Base-by-base conservation (phyloP, 495 filamentous ascomycete genomes). In the Daldinia concentrica region DNA sequence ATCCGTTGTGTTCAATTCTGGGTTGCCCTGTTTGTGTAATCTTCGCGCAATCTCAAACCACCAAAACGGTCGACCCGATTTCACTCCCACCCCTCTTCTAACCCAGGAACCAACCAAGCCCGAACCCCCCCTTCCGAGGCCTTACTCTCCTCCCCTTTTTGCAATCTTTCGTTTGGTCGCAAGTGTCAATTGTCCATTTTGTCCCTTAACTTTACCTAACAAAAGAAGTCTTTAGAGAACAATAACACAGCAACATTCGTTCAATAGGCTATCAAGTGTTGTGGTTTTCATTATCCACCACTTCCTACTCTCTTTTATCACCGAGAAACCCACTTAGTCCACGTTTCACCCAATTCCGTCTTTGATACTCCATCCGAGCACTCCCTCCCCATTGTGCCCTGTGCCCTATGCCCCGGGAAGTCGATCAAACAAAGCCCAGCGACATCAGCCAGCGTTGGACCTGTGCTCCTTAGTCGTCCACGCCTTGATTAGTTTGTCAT, bases 371-470 rank as follows among this genome's bases (percentile, higher is more conserved):
- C 64, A 36, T 61, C 59, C 48, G 59, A 30, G 64, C 32, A 57
- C 27, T 43, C 11, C 32, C 32, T 36, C 59, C 70, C 45, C 41
- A 52, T 64, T 45, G 55, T 65, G 71, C 66, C 66, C 71, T 30
- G 52, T 65, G 71, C 66, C 66, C 71, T 30, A n/a, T n/a, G n/a
- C n/a, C n/a, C n/a, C n/a, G n/a, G 45, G 58, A 36, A 43, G 71
- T 32, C 66, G 71, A 74, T 74, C 71, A 74, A 74, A 74, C 71
- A 59, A 65, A 60, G 61, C 70, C 57, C 22, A 64, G 37, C 56
- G 19, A 69, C 65, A 65, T 52, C 50, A 68, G 50, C 70, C 56
- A 64, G 54, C 61, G 52, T 68, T 62, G 32, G 68, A 43, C 39
- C 58, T 52, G 51, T 55, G 58, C 43, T 26, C 24, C n/a, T 52